phyloP scores from a whole-genome alignment of 2,329 filamentous ascomycete genomes.

The Ophiostoma himal-ulmi region DNA sequence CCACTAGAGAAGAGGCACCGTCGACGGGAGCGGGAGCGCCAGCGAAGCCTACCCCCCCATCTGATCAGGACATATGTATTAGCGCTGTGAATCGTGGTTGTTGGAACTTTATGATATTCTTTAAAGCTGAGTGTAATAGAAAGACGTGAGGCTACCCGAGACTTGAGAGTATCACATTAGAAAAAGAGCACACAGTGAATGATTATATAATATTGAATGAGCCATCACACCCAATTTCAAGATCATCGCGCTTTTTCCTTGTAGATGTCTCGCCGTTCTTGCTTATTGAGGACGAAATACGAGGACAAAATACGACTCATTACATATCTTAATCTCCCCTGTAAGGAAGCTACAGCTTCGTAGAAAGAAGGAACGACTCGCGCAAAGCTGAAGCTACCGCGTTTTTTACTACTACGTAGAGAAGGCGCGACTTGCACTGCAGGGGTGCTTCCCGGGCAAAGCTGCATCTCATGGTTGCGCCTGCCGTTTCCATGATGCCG shows the following conservation, averaged over 20 bases:
- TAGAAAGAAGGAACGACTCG: conserved; percentile 1
- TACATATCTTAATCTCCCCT: background rate
- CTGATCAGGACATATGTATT: background rate
- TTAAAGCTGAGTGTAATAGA: background rate
- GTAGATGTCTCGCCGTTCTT: background rate
- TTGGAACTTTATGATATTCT: background rate
- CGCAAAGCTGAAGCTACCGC: conserved; percentile 4
- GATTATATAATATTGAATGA: background rate
- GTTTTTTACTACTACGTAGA: background rate
- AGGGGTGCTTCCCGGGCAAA: background rate
- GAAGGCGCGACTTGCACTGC: background rate
- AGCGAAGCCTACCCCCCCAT: conserved; percentile 14
- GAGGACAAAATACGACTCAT: background rate
- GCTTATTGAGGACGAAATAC: background rate
- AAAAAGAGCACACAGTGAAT: background rate
- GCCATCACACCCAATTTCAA: background rate
- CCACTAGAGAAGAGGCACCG: conserved; percentile 11
- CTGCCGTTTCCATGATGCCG: background rate
- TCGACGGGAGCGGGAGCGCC: conserved; percentile 24
- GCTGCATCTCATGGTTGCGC: background rate
- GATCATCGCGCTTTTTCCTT: background rate
- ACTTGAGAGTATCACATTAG: too few species aligned
- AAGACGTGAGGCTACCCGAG: too few species aligned
- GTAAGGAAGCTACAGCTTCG: background rate
- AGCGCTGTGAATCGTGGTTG: background rate